Evolutionary conservation across 1,284 basidiomycete species (phyloP).

Genomic region (Phellopilus nigrolimitatus): DNA sequence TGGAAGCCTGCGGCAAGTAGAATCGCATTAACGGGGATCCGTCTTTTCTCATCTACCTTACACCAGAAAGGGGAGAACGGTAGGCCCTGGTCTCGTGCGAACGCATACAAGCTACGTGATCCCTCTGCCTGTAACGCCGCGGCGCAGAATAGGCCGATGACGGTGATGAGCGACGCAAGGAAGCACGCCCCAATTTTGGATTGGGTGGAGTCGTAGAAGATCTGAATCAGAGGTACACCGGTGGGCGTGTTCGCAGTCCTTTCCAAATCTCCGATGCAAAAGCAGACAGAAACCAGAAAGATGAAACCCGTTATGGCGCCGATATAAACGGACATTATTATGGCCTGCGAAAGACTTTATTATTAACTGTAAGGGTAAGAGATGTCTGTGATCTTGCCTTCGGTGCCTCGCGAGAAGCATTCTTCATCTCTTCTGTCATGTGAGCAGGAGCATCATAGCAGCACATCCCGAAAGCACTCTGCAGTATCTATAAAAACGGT

Average conservation of each 20-base stretch:
- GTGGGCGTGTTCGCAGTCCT: slow-evolving; percentile 14
- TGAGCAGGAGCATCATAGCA: slow-evolving; percentile 20
- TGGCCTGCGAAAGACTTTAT: slow-evolving; percentile 5
- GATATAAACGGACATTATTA: slow-evolving; percentile 19
- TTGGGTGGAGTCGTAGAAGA: slow-evolving; percentile 18
- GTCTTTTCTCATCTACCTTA: slow-evolving; percentile 13
- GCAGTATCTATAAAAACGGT: slow-evolving; percentile 11
- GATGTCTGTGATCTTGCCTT: background rate
- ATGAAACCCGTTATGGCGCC: slow-evolving; percentile 19
- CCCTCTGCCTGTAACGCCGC: slow-evolving; percentile 18
- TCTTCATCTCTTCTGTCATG: slow-evolving; percentile 21
- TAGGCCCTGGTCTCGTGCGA: slow-evolving; percentile 18
- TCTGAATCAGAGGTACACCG: slow-evolving; percentile 20
- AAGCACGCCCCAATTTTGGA: slow-evolving; percentile 16
- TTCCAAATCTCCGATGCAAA: slow-evolving; percentile 18
- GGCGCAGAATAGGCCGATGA: slow-evolving; percentile 16
- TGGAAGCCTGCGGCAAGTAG: slow-evolving; percentile 16
- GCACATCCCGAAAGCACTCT: slow-evolving; percentile 20
- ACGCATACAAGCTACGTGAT: slow-evolving; percentile 19
- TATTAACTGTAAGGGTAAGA: background rate
- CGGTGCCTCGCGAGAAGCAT: slow-evolving; percentile 17
- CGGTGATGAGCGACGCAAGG: slow-evolving; percentile 15
- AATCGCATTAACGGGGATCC: slow-evolving; percentile 14
- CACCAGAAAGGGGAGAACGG: slow-evolving; percentile 17
- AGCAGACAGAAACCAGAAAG: slow-evolving; percentile 19